Evolutionary conservation across 163 green algal species (phyloP), one percentile per base, ranked within the genome.

Genomic region (Coccomyxa subellipsoidea): DNA sequence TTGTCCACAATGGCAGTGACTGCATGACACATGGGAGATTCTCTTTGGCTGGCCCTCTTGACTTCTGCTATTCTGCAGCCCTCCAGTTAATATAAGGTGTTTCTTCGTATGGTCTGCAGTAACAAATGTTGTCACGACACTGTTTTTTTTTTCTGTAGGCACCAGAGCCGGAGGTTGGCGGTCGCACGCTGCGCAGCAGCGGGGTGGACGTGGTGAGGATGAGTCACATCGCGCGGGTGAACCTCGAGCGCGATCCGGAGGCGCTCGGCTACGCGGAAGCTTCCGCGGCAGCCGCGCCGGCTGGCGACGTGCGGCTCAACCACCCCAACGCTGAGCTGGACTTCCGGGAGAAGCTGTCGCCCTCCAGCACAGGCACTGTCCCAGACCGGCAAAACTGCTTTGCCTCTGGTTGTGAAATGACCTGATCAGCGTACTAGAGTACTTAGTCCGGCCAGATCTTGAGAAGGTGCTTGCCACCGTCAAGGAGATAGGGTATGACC

Each of bases 241-340:
- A 98, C 84, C 73, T 98, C 78, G 88, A 95, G 83, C 89, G 89
- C 37, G 94, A 94, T 31, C 75, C 38, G 0, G 86, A 80, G 21
- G 82, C 31, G 8, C 80, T 75, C 1, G 91, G 93, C 78, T 93
- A 94, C 81, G 38, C 69, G 23, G 84, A 76, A 8, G 85, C 73
- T 10, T 79, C 47, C 59, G 82, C 78, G 59, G 82, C 71, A 25
- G 88, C 86, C n/a, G 90, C 84, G 27, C 54, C 77, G 9, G 82
- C 77, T 1, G 84, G 78, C 18, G 95, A 97, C 84, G 92, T 98
- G 54, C 87, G 84, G 36, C 90, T 98, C 4, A 90, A 93, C 70
- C 90, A 90, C 37, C 82, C 92, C 3, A 94, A 98, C 80, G 90
- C 92, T 54, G 95, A 98, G 89, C 84, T 98, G 38, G 91, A 97